These are phyloP conservation scores for Berberis thunbergii DNA, from an alignment of 164 flowering plant species.

Conservation along the genomic window DNA sequence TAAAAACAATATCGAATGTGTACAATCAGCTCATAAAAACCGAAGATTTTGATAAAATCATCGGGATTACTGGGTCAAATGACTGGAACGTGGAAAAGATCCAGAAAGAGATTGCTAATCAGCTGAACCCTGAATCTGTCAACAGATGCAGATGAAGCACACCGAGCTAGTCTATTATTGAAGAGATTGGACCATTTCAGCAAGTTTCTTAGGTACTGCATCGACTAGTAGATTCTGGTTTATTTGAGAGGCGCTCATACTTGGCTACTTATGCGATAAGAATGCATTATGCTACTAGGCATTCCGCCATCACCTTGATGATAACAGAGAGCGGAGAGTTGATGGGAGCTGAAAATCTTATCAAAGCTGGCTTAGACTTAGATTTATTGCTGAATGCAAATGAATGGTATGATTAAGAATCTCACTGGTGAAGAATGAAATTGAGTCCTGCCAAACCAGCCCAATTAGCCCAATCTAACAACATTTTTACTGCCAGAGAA, in stretches of 20 bases:
- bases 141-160: background rate
- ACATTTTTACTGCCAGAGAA: background rate
- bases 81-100: conserved; percentile 6
- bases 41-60: conserved; percentile 6
- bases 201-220: background rate
- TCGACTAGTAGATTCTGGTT: background rate
- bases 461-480: background rate
- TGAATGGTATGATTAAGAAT: background rate
- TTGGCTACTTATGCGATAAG: background rate
- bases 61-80: conserved; percentile 11
- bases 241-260: background rate
- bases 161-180: background rate
- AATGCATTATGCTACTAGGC: background rate
- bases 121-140: conserved; percentile 7
- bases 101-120: conserved; percentile 8
- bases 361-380: background rate
- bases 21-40: conserved; percentile 7
- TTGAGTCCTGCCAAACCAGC: background rate
- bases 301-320: background rate
- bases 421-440: background rate
- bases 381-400: background rate
- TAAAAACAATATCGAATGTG: conserved; percentile 7
- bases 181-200: background rate
- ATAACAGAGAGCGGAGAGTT: background rate
- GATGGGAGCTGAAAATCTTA: background rate